Base-by-base conservation (phyloP, 2,329 filamentous ascomycete species). In the Hypoxylon sp. region DNA sequence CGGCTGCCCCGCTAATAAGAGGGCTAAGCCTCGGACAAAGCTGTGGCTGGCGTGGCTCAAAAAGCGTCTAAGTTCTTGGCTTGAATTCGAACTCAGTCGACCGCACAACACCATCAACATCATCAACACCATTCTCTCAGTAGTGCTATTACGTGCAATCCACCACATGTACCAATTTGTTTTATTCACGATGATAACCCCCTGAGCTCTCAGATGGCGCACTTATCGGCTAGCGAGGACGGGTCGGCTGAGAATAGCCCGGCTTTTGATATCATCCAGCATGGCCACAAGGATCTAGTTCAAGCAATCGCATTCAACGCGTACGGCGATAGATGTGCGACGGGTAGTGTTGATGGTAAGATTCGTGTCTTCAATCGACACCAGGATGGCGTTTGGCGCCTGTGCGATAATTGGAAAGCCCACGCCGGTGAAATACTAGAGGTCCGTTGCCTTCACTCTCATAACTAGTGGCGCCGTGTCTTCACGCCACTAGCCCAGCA, bases 371-470 rank as follows among this genome's bases (percentile, higher is more conserved):
- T 95, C 85, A 93, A 95, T 78, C 86, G 90, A 49, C 91, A 96
- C 75, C 89, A 89, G 70, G 91, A 93, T 72, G 88, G 89, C 42
- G 83, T 87, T 61, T 97, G 93, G 93, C 85, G 87, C 53, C 81
- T 96, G 36, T 91, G 89, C 75, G 95, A 98, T 80, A 93, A 88
- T 60, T 97, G 94, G 93, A 89, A 87, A 49, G 95, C 93, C 16
- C 95, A 98, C 77, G 91, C 93, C 75, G 93, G 93, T 51, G 93
- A 97, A 79, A 91, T 98, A 67, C 84, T 93, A 65, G 93, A 97
- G 85, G 92, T 93, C 81, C 79, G 83, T 80, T 57, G 38, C 9
- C 28, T 16, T 45, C 28, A 22, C 53, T 49, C 54, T 46, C 22
- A 24, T 14, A 30, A 32, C 14, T 26, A 5, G n/a, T 33, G 4